These are phyloP conservation scores for Suillus sp. DNA, from an alignment of 768 basidiomycete species.

Conservation along the genomic window DNA sequence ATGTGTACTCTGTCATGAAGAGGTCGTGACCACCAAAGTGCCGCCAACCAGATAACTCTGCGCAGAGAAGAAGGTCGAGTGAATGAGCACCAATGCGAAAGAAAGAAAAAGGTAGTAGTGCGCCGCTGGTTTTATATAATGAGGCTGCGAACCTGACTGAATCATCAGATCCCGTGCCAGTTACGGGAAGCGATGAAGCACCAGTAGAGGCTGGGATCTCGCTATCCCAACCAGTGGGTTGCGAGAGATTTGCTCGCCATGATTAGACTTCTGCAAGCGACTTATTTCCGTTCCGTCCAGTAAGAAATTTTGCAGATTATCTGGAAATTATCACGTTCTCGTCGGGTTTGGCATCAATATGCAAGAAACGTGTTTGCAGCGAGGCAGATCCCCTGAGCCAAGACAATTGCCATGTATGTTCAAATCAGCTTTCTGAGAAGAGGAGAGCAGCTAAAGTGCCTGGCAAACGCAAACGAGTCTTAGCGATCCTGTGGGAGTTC, in stretches of 20 bases:
- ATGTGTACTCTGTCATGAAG: conserved; percentile 65
- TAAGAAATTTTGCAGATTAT: conserved; percentile 20
- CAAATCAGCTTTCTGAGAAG: not conserved
- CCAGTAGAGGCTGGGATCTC: conserved; percentile 11
- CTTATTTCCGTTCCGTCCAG: conserved; percentile 34
- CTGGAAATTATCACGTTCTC: conserved; percentile 23
- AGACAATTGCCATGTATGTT: conserved; percentile 18
- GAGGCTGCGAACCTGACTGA: conserved; percentile 18
- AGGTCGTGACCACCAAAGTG: not conserved
- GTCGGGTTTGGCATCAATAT: conserved; percentile 31
- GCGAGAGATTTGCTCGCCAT: conserved; percentile 23
- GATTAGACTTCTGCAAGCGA: conserved; percentile 28
- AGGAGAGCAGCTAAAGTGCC: not conserved
- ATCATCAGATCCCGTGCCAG: conserved; percentile 28
- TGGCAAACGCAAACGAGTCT: not conserved
- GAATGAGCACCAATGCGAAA: conserved; percentile 11
- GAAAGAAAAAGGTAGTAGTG: conserved; percentile 13
- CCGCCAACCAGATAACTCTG: conserved; percentile 8
- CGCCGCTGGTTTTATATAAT: conserved; percentile 25
- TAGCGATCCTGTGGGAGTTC: not conserved
- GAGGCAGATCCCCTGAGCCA: conserved; percentile 25
- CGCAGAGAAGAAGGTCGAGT: conserved; percentile 3
- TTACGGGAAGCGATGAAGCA: conserved; percentile 19
- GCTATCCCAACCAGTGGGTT: conserved; percentile 18
- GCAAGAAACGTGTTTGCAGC: conserved; percentile 33